phyloP scores from a whole-genome alignment of 768 basidiomycete genomes.

The Clitopilus passeckerianus region DNA sequence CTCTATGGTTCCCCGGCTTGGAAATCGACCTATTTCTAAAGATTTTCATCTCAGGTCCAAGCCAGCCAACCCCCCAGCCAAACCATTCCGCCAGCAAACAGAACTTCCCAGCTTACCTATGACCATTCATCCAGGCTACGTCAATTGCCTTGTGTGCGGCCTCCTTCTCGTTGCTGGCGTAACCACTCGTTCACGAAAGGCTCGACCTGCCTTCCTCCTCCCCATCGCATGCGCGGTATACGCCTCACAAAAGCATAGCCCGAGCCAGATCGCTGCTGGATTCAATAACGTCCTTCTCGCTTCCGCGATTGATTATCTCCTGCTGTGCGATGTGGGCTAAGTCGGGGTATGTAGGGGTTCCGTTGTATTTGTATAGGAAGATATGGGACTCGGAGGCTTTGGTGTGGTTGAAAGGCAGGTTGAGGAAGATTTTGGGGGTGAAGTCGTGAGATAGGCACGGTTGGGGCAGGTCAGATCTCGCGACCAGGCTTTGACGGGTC shows the following conservation, averaged over 20 bases:
- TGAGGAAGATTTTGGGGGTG: too few species aligned
- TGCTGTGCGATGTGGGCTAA: background rate
- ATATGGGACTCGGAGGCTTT: too few species aligned
- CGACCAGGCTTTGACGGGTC: too few species aligned
- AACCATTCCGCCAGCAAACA: slow-evolving; percentile 16
- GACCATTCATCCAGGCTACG: background rate
- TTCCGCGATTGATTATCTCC: background rate
- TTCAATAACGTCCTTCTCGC: background rate
- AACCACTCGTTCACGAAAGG: background rate
- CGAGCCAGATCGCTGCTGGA: background rate
- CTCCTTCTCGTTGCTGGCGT: background rate
- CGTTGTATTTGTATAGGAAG: too few species aligned
- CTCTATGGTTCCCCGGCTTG: too few species aligned
- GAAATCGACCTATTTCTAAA: too few species aligned
- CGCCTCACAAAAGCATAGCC: background rate
- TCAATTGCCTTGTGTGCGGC: background rate
- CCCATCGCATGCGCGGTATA: background rate
- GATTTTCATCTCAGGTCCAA: too few species aligned
- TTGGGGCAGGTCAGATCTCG: too few species aligned
- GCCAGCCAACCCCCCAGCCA: too few species aligned
- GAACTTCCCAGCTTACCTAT: background rate
- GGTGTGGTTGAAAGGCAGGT: too few species aligned
- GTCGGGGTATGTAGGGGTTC: too few species aligned
- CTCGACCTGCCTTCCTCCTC: background rate
- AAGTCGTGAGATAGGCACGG: too few species aligned